Evolutionary conservation across 257 asterid genomes (phyloP).

Genomic region (Solanum ossicruentum): DNA sequence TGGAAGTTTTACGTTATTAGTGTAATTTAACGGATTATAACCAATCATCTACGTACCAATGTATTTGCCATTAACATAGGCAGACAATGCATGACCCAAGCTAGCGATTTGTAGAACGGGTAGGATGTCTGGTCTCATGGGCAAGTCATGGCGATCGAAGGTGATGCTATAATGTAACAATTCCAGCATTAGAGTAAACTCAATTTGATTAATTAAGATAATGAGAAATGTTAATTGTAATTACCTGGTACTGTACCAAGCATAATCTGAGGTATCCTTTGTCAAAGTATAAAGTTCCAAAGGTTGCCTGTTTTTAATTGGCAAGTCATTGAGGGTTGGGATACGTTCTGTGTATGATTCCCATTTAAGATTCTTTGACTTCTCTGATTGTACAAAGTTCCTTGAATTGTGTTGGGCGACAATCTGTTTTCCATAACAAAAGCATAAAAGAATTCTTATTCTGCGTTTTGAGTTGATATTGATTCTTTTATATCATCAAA

Average conservation of each 20-base stretch:
- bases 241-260: conserved; percentile 67
- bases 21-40: neutral
- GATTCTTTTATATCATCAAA: neutral
- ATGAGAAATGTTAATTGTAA: neutral
- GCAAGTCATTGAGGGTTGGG: conserved; percentile 22
- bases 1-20: neutral
- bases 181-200: neutral
- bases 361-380: conserved; percentile 31
- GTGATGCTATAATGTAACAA: conserved; percentile 15
- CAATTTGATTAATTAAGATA: neutral
- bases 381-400: conserved; percentile 20
- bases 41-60: conserved; percentile 18
- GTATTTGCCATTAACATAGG: conserved; percentile 51
- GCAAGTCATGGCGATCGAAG: conserved; percentile 38
- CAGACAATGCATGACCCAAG: conserved; percentile 60
- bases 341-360: conserved; percentile 36
- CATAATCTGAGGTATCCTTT: conserved; percentile 48
- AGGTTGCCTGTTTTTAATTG: conserved; percentile 25
- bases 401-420: conserved; percentile 58
- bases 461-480: neutral
- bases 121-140: conserved; percentile 49
- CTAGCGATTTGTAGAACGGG: conserved; percentile 59
- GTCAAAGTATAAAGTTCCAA: conserved; percentile 34
- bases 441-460: neutral
- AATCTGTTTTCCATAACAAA: conserved; percentile 9